Percentiles rank a stretch among this genome's conserved stretches.
Evolutionary conservation across 192 early-diverging fungal species (phyloP).

Genomic region (Mortierella alpina): DNA sequence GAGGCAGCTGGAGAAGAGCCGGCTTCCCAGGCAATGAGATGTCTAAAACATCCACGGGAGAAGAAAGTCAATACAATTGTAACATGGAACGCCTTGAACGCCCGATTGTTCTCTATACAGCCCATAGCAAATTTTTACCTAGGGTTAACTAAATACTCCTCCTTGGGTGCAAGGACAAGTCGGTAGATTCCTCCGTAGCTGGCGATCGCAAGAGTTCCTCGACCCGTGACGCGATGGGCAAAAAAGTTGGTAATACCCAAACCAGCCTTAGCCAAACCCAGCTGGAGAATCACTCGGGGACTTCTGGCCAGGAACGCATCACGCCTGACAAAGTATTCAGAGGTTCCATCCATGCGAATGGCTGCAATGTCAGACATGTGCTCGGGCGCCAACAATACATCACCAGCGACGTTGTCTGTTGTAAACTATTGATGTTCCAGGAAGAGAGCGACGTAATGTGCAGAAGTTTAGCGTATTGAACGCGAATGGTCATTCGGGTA

Average conservation of each 20-base stretch:
- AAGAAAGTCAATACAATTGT: background rate
- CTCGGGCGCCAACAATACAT: constrained; percentile 73
- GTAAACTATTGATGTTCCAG: constrained; percentile 54
- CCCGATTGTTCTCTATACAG: background rate
- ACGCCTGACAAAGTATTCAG: constrained; percentile 72
- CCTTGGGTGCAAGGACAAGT: constrained; percentile 71
- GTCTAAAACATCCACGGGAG: constrained; percentile 7
- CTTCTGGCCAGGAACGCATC: constrained; percentile 71
- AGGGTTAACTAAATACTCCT: constrained; percentile 80
- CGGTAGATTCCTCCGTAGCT: constrained; percentile 75
- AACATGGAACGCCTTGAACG: background rate
- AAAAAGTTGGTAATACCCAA: constrained; percentile 69
- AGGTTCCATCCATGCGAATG: constrained; percentile 64
- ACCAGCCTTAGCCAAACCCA: constrained; percentile 51
- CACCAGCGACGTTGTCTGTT: constrained; percentile 66
- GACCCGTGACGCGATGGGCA: constrained; percentile 71
- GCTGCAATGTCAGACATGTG: constrained; percentile 72
- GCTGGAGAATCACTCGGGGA: constrained; percentile 62
- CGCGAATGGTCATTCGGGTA: no score
- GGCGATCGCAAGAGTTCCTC: constrained; percentile 75
- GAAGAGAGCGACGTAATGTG: no score
- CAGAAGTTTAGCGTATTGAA: no score
- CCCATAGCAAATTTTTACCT: constrained; percentile 46
- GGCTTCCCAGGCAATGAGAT: constrained; percentile 68
- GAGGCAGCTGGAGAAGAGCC: constrained; percentile 59